Conservation (phyloP, 371 early-diverging fungal species). For the Phascolomyces articulosus region DNA sequence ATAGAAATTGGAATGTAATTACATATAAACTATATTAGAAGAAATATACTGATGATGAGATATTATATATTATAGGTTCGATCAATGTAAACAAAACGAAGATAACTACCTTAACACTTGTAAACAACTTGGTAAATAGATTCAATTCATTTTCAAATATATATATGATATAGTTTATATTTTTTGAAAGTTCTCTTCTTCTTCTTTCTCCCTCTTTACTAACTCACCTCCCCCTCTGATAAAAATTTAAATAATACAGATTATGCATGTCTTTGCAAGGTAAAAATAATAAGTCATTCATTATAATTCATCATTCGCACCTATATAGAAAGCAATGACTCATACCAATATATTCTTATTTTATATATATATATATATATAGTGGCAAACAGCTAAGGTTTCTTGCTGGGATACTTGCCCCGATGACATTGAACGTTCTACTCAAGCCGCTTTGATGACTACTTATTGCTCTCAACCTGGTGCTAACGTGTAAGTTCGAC, state of each 20-base stretch:
- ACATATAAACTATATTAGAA: too few species aligned
- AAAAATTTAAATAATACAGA: constrained; percentile 1
- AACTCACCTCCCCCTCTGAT: too few species aligned
- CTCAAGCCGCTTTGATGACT: constrained; percentile 25
- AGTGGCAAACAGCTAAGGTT: constrained; percentile 31
- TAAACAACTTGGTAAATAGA: constrained; percentile 15
- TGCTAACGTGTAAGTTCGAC: constrained; percentile 24
- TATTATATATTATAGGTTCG: constrained; percentile 21
- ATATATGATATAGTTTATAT: not conserved
- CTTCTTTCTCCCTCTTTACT: too few species aligned
- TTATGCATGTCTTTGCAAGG: constrained; percentile 28
- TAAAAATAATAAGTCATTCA: not conserved
- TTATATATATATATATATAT: not conserved
- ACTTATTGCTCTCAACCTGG: constrained; percentile 43
- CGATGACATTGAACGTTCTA: constrained; percentile 18
- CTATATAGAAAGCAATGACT: too few species aligned
- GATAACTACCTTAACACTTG: constrained; percentile 25
- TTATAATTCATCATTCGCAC: not conserved
- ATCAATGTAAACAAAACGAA: constrained; percentile 31
- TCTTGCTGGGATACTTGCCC: constrained; percentile 35
- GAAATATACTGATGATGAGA: too few species aligned
- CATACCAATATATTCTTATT: not conserved
- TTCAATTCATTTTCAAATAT: not conserved
- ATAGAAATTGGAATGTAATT: not conserved
- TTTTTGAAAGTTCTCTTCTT: not conserved